Percentiles rank a stretch among this genome's conserved stretches.
Conservation (phyloP, 2,329 filamentous ascomycete species). For the Stachybotrys chartarum region DNA sequence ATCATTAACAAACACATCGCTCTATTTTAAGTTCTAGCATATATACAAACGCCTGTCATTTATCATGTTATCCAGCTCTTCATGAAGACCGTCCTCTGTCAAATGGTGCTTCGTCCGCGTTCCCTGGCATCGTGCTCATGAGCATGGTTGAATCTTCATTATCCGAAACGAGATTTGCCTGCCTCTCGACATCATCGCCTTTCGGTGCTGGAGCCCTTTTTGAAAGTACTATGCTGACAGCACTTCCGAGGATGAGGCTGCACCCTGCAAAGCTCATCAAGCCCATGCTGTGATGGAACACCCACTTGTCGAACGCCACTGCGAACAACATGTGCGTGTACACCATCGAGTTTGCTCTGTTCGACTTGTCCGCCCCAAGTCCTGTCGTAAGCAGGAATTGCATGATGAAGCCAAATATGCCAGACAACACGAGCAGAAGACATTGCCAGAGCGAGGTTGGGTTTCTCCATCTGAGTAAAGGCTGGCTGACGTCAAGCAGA, state of each 20-base stretch:
- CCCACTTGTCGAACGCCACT: conserved; percentile 41
- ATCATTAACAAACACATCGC: neutral
- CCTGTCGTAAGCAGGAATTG: conserved; percentile 81
- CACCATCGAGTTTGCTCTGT: conserved; percentile 49
- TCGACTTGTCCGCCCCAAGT: conserved; percentile 61
- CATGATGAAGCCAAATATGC: conserved; percentile 70
- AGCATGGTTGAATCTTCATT: conserved; percentile 34
- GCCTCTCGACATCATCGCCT: conserved; percentile 26
- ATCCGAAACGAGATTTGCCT: conserved; percentile 18
- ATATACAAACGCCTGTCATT: neutral
- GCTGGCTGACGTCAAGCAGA: conserved; percentile 35
- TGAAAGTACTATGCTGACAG: conserved; percentile 40
- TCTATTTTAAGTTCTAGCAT: neutral
- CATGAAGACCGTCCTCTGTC: conserved; percentile 2
- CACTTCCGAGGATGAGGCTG: conserved; percentile 45
- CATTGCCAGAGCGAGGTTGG: conserved; percentile 47
- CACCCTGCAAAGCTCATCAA: conserved; percentile 42
- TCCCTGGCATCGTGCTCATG: conserved; percentile 17
- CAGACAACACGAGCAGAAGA: conserved; percentile 60
- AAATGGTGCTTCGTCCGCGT: conserved; percentile 10
- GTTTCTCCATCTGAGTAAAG: conserved; percentile 34
- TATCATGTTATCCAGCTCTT: neutral
- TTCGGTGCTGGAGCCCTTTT: conserved; percentile 27
- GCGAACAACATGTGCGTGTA: conserved; percentile 53
- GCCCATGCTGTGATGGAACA: conserved; percentile 46